These are phyloP conservation scores for Pseudogymnoascus sp. DNA, from an alignment of 2,329 filamentous ascomycete genomes.

Conservation along the genomic window DNA sequence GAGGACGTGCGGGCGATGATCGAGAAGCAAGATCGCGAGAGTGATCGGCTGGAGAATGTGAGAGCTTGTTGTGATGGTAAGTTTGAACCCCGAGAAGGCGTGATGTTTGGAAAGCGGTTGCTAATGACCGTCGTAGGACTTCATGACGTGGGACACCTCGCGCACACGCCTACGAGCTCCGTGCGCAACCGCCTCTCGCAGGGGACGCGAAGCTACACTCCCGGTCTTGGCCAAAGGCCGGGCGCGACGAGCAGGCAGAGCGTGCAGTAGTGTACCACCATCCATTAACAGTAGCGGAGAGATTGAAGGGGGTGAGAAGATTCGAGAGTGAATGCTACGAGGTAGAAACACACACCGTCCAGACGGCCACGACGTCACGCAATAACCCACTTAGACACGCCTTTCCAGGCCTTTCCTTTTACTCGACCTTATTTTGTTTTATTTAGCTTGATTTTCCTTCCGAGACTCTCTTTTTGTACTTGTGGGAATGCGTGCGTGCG, in stretches of 20 bases:
- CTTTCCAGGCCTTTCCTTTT: constrained; percentile 1
- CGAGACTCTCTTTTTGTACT: not conserved
- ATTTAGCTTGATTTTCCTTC: not conserved
- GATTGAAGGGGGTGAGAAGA: not conserved
- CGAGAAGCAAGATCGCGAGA: constrained; percentile 66
- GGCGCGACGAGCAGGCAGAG: not conserved
- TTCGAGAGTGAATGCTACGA: not conserved
- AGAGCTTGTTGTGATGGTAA: constrained; percentile 94
- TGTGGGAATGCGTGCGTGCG: constrained; percentile 2
- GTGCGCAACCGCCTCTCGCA: constrained; percentile 26
- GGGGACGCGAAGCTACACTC: not conserved
- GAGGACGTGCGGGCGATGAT: constrained; percentile 76
- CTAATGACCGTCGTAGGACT: constrained; percentile 31
- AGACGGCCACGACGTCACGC: constrained; percentile 4
- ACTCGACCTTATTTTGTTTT: not conserved
- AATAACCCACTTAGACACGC: not conserved
- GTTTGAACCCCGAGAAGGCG: constrained; percentile 28
- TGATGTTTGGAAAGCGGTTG: constrained; percentile 11
- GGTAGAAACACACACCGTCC: not conserved
- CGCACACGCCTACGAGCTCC: constrained; percentile 16
- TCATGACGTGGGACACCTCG: constrained; percentile 41
- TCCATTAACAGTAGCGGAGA: not conserved
- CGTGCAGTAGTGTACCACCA: not conserved
- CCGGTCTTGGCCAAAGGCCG: not conserved
- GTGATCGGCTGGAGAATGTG: constrained; percentile 84